Base-by-base conservation (phyloP, 2,329 filamentous ascomycete genomes). In the Fulvia fulva region DNA sequence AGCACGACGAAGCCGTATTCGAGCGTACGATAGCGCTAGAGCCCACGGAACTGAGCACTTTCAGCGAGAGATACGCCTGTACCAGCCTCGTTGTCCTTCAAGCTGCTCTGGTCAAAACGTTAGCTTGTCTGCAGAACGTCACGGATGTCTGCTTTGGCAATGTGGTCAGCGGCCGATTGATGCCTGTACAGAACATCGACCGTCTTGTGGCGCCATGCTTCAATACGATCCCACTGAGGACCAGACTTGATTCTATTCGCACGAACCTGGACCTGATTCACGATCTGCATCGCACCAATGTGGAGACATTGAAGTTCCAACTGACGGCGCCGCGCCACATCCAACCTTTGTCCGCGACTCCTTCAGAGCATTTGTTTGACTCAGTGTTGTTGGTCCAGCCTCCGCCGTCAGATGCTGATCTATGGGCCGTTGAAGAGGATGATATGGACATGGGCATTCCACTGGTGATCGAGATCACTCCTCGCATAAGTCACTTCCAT, bases 191-290 rank as follows among this genome's bases (percentile, higher is more conserved):
- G 5, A 83, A 81, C 0, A 77, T 93, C 11, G 86, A 92, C 37
- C 78, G 80, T 3, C 81, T 96, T 5, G 83, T 95, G n/a, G 91
- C 90, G 0, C 92, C 92, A 0, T 96, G 91, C 71, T 96, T 97
- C 78, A 97, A 96, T 69, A 96, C 92, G 0, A 75, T 96, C 12
- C 91, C 92, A 0, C 70, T 91, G 1, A 83, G 90, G 25, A 75
- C 85, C 16, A 74, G 84, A 30, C 60, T 89, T 9, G 74, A 78
- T 1, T 69, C 70, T 2, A 71, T 71, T 1, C 76, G 72, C 0
- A 80, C 79, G 16, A 85, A 86, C 57, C 66, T 78, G 0, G 81
- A 86, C 5, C 70, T 91, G 11, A 74, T 88, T 25, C 82, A 81
- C 57, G 71, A 75, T 2, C 78, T 90, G 2, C 87, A 91, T 53